Evolutionary conservation across 805 yeast genomes (phyloP), one percentile per base, ranked within the genome.

Genomic region (Millerozyma acaciae): DNA sequence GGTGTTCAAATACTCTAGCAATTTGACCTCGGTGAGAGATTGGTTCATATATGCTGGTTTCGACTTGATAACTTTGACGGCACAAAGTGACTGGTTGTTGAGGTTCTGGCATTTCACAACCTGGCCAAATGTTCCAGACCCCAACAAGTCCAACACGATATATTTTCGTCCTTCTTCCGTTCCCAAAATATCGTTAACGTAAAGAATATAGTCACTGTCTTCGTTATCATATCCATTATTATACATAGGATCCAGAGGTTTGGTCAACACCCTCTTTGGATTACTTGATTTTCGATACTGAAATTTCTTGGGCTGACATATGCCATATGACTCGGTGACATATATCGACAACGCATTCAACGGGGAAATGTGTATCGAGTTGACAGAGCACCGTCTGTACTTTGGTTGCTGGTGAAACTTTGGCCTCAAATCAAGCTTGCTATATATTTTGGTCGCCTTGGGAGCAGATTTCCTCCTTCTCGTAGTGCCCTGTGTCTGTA

Each of bases 61-160:
- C 21, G 95, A 83, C 55, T 90, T 93, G 38, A 93, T 85, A 27
- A 93, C 94, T 60, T 93, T 93, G 22, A 93, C 94, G 1, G 98
- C 98, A 16, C 89, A 85, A 14, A 90, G 76, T 41, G 86, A 90
- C 52, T 87, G 93, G 28, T 88, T 84, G 24, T 73, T 55, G 51
- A 83, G 64, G 47, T 79, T 75, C 55, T 86, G 95, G 60, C 97
- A 90, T 61, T 90, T 93, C 26, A 89, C 94, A 29, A 93, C 99
- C 62, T 93, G 97, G 7, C 98, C 98, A 68, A 93, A 93, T 1
- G 98, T 89, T 2, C 99, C 99, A 41, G 89, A 90, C 1, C 99
- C 99, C 26, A 93, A 61, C 10, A 93, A 70, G 57, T 90, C 97
- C 37, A 93, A 64, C 4, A 93, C 96, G 50, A 93, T 70, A 54